Percentiles rank a stretch among this genome's conserved stretches.
Conservation (phyloP, 2,329 filamentous ascomycete genomes). For the Erysiphe pulchra region DNA sequence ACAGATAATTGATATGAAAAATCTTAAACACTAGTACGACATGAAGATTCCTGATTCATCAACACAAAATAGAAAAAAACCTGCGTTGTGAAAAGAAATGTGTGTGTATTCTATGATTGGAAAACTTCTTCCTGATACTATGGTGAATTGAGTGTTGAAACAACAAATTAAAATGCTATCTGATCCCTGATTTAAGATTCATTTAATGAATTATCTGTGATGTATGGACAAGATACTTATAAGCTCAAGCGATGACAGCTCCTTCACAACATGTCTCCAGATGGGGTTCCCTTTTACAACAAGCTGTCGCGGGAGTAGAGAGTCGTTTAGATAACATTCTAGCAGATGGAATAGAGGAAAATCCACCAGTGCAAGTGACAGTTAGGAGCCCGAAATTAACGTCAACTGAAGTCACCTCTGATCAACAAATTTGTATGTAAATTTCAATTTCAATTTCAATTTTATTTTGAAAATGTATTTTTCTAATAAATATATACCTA, state of each 20-base stretch:
- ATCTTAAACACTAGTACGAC: too few relatives aligned
- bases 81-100: too few relatives aligned
- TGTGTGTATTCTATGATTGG: too few relatives aligned
- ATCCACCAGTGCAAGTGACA: constrained; percentile 12
- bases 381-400: constrained; percentile 15
- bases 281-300: constrained; percentile 65
- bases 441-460: constrained; percentile 2
- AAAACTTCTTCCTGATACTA: too few relatives aligned
- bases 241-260: constrained; percentile 9
- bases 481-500: constrained; percentile 5
- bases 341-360: constrained; percentile 41
- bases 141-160: too few relatives aligned
- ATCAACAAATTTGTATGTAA: constrained; percentile 15
- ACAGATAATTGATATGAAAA: too few relatives aligned
- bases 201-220: too few relatives aligned
- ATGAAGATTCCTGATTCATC: too few relatives aligned
- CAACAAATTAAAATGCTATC: too few relatives aligned
- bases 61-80: too few relatives aligned
- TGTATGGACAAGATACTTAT: too few relatives aligned
- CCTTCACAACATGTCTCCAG: constrained; percentile 23
- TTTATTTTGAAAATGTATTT: neutral
- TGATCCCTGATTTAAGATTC: too few relatives aligned
- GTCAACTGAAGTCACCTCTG: constrained; percentile 12
- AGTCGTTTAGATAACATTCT: constrained; percentile 80
- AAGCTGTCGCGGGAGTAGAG: constrained; percentile 82